Percentiles rank a stretch among this genome's conserved stretches.
Evolutionary conservation across 768 basidiomycete genomes (phyloP).

Genomic region (Pleurotus pulmonarius): DNA sequence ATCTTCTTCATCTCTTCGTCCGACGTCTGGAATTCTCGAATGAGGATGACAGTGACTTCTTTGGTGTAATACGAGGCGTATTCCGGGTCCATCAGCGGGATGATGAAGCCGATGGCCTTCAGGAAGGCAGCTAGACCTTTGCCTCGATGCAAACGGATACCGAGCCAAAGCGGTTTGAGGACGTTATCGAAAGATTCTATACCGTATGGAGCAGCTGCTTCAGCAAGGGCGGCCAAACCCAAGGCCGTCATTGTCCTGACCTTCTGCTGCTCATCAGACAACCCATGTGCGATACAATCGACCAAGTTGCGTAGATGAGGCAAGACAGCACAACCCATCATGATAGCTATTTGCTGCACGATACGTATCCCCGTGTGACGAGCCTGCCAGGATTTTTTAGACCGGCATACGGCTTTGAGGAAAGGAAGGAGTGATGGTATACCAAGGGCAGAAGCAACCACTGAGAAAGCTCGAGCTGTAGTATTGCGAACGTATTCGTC

Average conservation of each 20-base stretch:
- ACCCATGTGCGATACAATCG: slow-evolving; percentile 90
- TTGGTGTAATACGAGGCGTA: slow-evolving; percentile 99
- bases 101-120: slow-evolving; percentile 98
- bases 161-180: slow-evolving; percentile 89
- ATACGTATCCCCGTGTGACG: slow-evolving; percentile 99
- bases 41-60: slow-evolving; percentile 94
- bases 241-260: slow-evolving; percentile 95
- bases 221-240: slow-evolving; percentile 89
- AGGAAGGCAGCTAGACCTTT: slow-evolving; percentile 94
- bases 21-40: slow-evolving; percentile 97
- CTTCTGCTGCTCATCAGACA: slow-evolving; percentile 94
- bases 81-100: slow-evolving; percentile 99
- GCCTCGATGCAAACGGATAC: slow-evolving; percentile 92
- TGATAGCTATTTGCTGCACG: slow-evolving; percentile 98
- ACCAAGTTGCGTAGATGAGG: slow-evolving; percentile 97
- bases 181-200: slow-evolving; percentile 99
- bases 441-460: slow-evolving; percentile 97
- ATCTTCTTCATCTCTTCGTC: slow-evolving; percentile 99
- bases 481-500: slow-evolving; percentile 99
- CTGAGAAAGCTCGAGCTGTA: slow-evolving; percentile 97
- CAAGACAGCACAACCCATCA: slow-evolving; percentile 99
- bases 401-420: slow-evolving; percentile 96
- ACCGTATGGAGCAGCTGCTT: slow-evolving; percentile 97
- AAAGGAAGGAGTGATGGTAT: slow-evolving; percentile 97
- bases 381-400: slow-evolving; percentile 99